Evolutionary conservation across 2,329 filamentous ascomycete species (phyloP).

Genomic region (Epicoccum sorghinum): DNA sequence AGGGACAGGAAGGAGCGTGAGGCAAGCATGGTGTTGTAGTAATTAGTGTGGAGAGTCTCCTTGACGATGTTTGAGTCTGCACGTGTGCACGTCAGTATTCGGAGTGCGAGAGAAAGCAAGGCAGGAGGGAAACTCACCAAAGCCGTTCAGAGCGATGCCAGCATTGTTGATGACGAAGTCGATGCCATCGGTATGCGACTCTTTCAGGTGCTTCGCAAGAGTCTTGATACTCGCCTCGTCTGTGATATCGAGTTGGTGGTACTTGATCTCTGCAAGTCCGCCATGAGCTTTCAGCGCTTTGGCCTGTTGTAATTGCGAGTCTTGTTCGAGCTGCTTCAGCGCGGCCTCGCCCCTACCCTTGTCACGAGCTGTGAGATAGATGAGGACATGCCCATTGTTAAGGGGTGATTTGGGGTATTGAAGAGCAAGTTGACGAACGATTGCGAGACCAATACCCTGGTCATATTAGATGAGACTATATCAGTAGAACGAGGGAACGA

Average conservation of each 20-base stretch:
- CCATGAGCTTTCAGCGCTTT: constrained; percentile 50
- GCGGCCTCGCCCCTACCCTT: constrained; percentile 56
- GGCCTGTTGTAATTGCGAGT: constrained; percentile 53
- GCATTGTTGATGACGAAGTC: constrained; percentile 63
- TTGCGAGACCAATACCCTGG: constrained; percentile 55
- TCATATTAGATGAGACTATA: constrained; percentile 11
- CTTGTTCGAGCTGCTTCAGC: constrained; percentile 51
- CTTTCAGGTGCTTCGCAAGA: constrained; percentile 51
- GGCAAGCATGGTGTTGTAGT: constrained; percentile 58
- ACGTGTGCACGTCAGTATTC: background rate
- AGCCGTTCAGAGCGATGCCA: constrained; percentile 55
- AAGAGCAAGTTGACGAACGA: constrained; percentile 61
- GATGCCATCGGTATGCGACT: constrained; percentile 56
- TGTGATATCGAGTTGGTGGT: constrained; percentile 57
- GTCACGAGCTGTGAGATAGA: constrained; percentile 62
- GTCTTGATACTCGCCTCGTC: constrained; percentile 52
- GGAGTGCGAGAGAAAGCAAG: background rate
- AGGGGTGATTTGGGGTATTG: constrained; percentile 59
- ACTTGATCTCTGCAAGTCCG: constrained; percentile 54
- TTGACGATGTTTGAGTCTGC: constrained; percentile 55
- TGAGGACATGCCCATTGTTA: constrained; percentile 55
- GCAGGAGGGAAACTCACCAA: constrained; percentile 37
- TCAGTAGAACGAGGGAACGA: constrained; percentile 3
- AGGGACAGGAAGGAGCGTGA: constrained; percentile 55
- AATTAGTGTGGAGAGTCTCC: constrained; percentile 58